Evolutionary conservation across 176 grass and related monocot genomes (phyloP), one percentile per base, ranked within the genome.

Genomic region (Poa pratensis): DNA sequence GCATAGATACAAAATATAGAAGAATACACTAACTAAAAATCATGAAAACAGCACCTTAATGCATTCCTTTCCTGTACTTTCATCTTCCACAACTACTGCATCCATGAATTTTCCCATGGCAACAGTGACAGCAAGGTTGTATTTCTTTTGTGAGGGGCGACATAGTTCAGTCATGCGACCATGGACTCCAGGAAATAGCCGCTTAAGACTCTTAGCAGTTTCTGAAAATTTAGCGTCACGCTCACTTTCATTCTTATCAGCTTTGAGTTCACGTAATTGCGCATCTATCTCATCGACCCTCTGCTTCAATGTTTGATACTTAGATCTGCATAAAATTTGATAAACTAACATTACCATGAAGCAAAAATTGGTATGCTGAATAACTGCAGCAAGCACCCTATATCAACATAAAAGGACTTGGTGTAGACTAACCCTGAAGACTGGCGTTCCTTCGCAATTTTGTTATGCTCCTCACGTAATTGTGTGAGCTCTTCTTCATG

Each of bases 51-150:
- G 63, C 72, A 98, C 95, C 91, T 98, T 95, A 88, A 98, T 98
- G 84, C 95, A 98, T 87, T 98, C 95, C 81, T 98, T 98, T 88
- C 96, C 96, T 66, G 93, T 95, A 80, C 86, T 95, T 73, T 98
- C 93, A 82, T 98, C 93, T 92, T 98, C 96, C 69, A 98, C 96
- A 23, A 98, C 93, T 15, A 98, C 86, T 50, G 96, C 96, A 86
- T 98, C 96, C 96, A 98, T 98, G 75, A 92, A 98, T 86, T 95
- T 98, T 39, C 96, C 96, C 96, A 98, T 98, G 58, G 96, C 96
- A 88, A 98, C 96, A 70, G 96, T 98, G 43, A 98, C 96, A 87
- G 96, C 89, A 77, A 98, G 91, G 65, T 98, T 98, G 86, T 95
- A 98, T 88, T 95, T 98, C 89, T 98, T 98, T 57, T 98, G 93